Conservation (phyloP, 306 rosid genomes). For the Clitoria ternatea region DNA sequence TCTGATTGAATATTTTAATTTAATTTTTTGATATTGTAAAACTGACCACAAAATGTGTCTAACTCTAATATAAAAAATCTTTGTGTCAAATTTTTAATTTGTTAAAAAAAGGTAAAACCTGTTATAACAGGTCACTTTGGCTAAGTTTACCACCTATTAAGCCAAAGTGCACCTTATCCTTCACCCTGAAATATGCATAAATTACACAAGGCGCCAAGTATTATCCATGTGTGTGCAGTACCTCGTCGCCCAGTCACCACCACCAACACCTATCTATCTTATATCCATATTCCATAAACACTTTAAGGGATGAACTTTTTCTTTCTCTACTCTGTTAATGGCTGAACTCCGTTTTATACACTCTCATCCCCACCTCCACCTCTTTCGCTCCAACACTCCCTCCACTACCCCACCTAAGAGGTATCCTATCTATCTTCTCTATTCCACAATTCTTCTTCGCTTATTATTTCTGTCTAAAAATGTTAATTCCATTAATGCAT, state of each 20-base stretch:
- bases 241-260: neutral
- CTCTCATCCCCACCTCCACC: neutral
- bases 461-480: neutral
- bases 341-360: neutral
- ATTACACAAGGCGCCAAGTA: slow-evolving; percentile 3
- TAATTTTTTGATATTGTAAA: no score
- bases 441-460: neutral
- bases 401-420: neutral
- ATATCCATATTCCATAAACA: neutral
- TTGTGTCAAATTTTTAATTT: no score
- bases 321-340: neutral
- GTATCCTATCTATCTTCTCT: neutral
- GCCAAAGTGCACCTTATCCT: no score
- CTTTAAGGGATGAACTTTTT: neutral
- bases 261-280: neutral
- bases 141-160: no score
- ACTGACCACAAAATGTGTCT: no score
- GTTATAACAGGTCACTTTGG: no score
- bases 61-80: no score
- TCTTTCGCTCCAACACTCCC: neutral
- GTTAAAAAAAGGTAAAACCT: no score
- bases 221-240: neutral
- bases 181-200: no score
- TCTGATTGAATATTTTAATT: no score
- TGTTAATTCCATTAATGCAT: no score